These are phyloP conservation scores for Lactarius hatsudake DNA, from an alignment of 768 basidiomycete genomes.

Conservation along the genomic window DNA sequence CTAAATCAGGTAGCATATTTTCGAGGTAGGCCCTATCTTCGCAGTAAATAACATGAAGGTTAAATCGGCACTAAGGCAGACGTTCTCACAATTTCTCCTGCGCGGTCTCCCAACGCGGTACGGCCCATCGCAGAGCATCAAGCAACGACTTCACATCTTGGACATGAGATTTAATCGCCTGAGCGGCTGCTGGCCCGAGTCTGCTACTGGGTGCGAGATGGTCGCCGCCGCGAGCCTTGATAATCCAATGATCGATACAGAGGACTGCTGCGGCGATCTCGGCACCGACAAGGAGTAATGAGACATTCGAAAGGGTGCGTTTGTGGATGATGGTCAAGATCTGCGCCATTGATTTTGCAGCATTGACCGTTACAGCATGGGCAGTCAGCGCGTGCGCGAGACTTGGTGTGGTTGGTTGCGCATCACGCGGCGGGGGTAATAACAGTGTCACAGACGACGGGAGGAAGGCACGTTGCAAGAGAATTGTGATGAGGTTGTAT, in stretches of 20 bases:
- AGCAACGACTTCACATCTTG: slow-evolving; percentile 20
- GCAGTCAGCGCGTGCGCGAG: slow-evolving; percentile 18
- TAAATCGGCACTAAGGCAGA: neutral
- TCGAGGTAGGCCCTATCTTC: slow-evolving; percentile 17
- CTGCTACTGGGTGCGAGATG: neutral
- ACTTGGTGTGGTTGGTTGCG: neutral
- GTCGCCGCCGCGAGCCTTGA: slow-evolving; percentile 18
- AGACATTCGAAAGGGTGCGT: slow-evolving; percentile 24
- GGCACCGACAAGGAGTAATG: slow-evolving; percentile 20
- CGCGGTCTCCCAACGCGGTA: slow-evolving; percentile 25
- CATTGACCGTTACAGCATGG: slow-evolving; percentile 20
- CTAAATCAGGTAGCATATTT: slow-evolving; percentile 17
- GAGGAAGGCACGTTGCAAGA: slow-evolving; percentile 78
- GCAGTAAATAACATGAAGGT: neutral
- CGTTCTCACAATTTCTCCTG: slow-evolving; percentile 18
- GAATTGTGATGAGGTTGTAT: slow-evolving; percentile 64
- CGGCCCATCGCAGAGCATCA: slow-evolving; percentile 23
- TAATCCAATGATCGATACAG: slow-evolving; percentile 25
- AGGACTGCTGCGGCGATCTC: slow-evolving; percentile 24
- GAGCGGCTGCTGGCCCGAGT: neutral
- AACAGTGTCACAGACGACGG: slow-evolving; percentile 34
- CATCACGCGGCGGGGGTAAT: slow-evolving; percentile 8
- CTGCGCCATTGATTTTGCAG: slow-evolving; percentile 19
- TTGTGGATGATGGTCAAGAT: slow-evolving; percentile 21
- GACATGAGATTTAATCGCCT: slow-evolving; percentile 16